Evolutionary conservation across 2,329 filamentous ascomycete genomes (phyloP).

Genomic region (Microcyclospora tardicrescens): DNA sequence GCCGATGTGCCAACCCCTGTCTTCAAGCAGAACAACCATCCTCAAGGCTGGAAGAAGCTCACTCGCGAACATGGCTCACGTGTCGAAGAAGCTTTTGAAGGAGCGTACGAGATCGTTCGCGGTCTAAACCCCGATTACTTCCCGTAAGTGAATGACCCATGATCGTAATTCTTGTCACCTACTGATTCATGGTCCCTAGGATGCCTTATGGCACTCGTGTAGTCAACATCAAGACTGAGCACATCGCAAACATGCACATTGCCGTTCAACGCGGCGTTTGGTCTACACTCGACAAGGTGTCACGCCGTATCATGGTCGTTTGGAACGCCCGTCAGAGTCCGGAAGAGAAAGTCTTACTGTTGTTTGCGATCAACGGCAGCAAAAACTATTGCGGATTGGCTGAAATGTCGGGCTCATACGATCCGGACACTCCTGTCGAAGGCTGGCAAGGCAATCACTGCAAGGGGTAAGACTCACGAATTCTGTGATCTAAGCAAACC

Average conservation of each 20-base stretch:
- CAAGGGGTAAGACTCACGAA: conserved; percentile 4
- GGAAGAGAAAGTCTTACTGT: conserved; percentile 14
- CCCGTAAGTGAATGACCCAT: neutral
- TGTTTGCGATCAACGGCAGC: conserved; percentile 19
- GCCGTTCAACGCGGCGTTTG: conserved; percentile 10
- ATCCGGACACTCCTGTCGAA: conserved; percentile 7
- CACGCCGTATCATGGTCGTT: conserved; percentile 15
- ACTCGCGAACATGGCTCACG: neutral
- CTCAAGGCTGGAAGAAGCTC: conserved; percentile 5
- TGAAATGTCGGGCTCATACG: conserved; percentile 16
- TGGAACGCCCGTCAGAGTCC: conserved; percentile 10
- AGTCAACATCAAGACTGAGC: conserved; percentile 21
- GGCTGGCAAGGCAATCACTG: conserved; percentile 12
- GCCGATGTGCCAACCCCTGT: conserved; percentile 1
- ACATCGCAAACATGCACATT: conserved; percentile 11
- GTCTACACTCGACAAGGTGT: conserved; percentile 13
- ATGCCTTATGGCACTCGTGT: conserved; percentile 12
- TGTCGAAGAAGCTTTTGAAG: conserved; percentile 12
- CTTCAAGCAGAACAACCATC: conserved; percentile 2
- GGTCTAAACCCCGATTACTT: conserved; percentile 18
- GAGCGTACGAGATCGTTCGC: conserved; percentile 9
- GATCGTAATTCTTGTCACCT: no score
- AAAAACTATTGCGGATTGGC: conserved; percentile 20
- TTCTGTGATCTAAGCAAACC: neutral
- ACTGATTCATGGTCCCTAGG: neutral